Conservation (phyloP, 2,329 filamentous ascomycete species). For the Scorias spongiosa region DNA sequence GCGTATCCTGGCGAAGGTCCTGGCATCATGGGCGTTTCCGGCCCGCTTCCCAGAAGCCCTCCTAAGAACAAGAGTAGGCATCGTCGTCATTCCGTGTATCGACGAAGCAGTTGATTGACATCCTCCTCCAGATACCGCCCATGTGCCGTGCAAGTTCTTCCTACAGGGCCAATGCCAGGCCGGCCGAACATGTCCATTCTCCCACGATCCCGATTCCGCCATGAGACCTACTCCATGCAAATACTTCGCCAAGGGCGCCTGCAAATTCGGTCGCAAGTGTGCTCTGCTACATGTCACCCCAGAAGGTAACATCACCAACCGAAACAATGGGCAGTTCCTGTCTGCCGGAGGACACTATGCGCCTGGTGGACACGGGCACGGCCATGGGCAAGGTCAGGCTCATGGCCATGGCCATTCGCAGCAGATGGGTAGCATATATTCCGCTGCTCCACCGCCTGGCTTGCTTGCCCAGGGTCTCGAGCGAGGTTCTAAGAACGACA, state of each 20-base stretch:
- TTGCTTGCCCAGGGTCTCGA: slow-evolving; percentile 19
- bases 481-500: slow-evolving; percentile 13
- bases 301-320: slow-evolving; percentile 81
- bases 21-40: slow-evolving; percentile 11
- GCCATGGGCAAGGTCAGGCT: no score
- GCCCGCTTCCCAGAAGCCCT: slow-evolving; percentile 26
- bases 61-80: slow-evolving; percentile 34
- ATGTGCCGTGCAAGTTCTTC: slow-evolving; percentile 99
- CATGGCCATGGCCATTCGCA: neutral
- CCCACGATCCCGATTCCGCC: slow-evolving; percentile 75
- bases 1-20: slow-evolving; percentile 2
- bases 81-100: neutral
- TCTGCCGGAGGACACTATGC: slow-evolving; percentile 4
- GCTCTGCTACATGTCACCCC: slow-evolving; percentile 91
- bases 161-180: slow-evolving; percentile 92
- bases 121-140: slow-evolving; percentile 58
- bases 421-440: slow-evolving; percentile 6
- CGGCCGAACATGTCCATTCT: slow-evolving; percentile 88
- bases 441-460: slow-evolving; percentile 13
- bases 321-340: slow-evolving; percentile 22
- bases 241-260: slow-evolving; percentile 99
- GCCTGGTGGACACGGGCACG: slow-evolving; percentile 1
- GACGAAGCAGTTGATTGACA: neutral
- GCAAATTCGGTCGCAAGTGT: slow-evolving; percentile 97
- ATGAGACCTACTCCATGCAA: slow-evolving; percentile 85